Conservation (phyloP, 129 eudicot species). For the Artemisia tridentata region DNA sequence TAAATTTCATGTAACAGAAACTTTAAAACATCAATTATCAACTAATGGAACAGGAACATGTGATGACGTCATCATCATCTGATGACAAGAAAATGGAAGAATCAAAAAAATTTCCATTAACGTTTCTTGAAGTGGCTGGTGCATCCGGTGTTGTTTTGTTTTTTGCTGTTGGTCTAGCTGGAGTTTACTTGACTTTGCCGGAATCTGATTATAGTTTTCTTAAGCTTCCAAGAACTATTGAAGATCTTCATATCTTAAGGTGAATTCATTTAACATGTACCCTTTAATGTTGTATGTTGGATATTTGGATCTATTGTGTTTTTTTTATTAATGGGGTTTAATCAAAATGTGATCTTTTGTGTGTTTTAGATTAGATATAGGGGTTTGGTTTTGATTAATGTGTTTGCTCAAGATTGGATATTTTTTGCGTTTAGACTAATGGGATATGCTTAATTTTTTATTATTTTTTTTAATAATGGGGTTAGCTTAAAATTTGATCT, state of each 20-base stretch:
- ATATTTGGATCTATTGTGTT: slow-evolving; percentile 16
- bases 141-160: slow-evolving; percentile 64
- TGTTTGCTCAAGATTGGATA: no score
- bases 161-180: slow-evolving; percentile 57
- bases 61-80: slow-evolving; percentile 12
- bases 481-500: no score
- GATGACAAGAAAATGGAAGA: slow-evolving; percentile 16
- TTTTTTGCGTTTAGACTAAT: no score
- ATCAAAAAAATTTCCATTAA: slow-evolving; percentile 59
- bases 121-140: slow-evolving; percentile 55
- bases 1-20: slow-evolving; percentile 25
- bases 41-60: slow-evolving; percentile 16
- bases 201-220: slow-evolving; percentile 91
- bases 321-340: slow-evolving; percentile 20
- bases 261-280: background rate
- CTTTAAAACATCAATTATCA: background rate
- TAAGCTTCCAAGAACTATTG: slow-evolving; percentile 77
- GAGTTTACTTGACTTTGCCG: slow-evolving; percentile 83
- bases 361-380: no score
- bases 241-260: slow-evolving; percentile 88
- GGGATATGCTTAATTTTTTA: no score
- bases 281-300: no score
- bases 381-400: no score
- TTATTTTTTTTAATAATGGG: no score
- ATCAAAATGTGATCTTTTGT: background rate